Percentiles rank a stretch among this genome's conserved stretches.
Conservation (phyloP, 257 asterid genomes). For the Solanum pinnatisectum region DNA sequence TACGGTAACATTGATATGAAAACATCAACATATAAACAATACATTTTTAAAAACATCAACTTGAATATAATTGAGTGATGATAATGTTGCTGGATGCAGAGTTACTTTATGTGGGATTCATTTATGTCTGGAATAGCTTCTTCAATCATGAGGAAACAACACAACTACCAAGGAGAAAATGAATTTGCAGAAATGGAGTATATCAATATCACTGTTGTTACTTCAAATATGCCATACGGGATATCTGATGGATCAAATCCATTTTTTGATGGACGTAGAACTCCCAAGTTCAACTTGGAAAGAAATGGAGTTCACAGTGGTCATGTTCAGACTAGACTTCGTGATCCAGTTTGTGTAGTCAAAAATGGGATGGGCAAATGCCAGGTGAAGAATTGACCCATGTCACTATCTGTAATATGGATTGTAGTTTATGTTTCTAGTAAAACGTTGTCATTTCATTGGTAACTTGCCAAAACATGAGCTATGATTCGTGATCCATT, state of each 20-base stretch:
- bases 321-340: conserved; percentile 63
- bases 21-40: background rate
- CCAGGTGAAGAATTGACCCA: conserved; percentile 32
- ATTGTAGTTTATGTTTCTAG: background rate
- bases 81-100: conserved; percentile 33
- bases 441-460: background rate
- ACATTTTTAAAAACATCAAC: background rate
- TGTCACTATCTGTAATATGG: background rate
- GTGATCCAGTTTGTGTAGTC: conserved; percentile 63
- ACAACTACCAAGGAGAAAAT: conserved; percentile 44
- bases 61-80: background rate
- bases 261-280: conserved; percentile 36
- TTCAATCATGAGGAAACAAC: conserved; percentile 51
- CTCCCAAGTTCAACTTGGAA: conserved; percentile 40
- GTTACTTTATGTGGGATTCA: conserved; percentile 89
- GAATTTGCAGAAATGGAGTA: conserved; percentile 78
- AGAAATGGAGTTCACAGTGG: conserved; percentile 72
- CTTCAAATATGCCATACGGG: conserved; percentile 70
- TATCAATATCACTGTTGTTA: conserved; percentile 68
- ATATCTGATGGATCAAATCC: conserved; percentile 68
- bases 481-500: background rate
- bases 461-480: background rate
- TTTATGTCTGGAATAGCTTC: conserved; percentile 71
- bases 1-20: conserved; percentile 27
- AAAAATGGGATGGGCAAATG: conserved; percentile 62